phyloP scores from a whole-genome alignment of 768 basidiomycete genomes.

The Boletus reticulatus region DNA sequence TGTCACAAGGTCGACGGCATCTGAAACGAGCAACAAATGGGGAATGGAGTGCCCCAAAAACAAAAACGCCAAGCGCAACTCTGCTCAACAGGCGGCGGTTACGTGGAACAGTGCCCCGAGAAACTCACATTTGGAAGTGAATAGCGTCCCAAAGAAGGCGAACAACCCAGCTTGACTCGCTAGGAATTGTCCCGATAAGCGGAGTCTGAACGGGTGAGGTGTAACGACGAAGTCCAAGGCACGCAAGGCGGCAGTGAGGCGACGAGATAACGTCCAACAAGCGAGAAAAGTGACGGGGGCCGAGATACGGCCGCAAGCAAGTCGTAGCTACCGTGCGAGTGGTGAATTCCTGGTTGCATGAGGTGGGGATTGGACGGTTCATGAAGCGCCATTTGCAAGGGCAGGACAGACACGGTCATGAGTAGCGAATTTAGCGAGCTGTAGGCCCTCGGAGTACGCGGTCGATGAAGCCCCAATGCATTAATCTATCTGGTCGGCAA shows the following conservation, averaged over 20 bases:
- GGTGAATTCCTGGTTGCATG: neutral
- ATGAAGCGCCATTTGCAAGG: neutral
- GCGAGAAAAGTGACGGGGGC: neutral
- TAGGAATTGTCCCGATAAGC: neutral
- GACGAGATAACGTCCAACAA: too few species aligned
- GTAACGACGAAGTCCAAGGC: neutral
- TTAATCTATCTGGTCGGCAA: too few species aligned
- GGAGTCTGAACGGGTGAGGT: slow-evolving; percentile 12
- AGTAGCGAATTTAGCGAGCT: neutral
- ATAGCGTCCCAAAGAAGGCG: neutral
- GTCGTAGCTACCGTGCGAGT: neutral
- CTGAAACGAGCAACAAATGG: neutral
- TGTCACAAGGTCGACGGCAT: neutral
- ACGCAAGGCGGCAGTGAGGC: neutral
- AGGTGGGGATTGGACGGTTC: neutral
- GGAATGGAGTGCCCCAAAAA: slow-evolving; percentile 7
- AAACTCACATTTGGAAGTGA: slow-evolving; percentile 11
- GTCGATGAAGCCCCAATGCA: neutral
- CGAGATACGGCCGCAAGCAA: neutral
- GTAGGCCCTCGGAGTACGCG: neutral
- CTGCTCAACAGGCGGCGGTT: neutral
- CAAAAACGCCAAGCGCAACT: neutral
- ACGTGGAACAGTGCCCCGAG: neutral
- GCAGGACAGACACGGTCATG: neutral
- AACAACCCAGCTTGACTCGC: neutral